Percentiles rank a stretch among this genome's conserved stretches.
Conservation (phyloP, 2,329 filamentous ascomycete genomes). For the Trichophyton equinum region DNA sequence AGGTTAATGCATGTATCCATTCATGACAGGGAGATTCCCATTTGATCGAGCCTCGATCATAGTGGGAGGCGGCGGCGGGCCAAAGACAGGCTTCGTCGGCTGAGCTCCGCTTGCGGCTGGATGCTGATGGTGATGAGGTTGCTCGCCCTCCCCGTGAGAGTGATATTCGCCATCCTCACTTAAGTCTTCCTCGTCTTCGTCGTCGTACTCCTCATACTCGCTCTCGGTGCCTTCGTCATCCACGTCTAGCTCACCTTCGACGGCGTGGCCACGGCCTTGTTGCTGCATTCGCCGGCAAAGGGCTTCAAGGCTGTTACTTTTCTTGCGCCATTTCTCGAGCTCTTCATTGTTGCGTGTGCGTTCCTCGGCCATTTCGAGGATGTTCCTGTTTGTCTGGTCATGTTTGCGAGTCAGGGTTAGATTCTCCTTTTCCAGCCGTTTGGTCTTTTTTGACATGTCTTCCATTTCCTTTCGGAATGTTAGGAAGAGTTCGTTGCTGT, state of each 20-base stretch:
- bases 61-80: slow-evolving; percentile 40
- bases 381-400: slow-evolving; percentile 84
- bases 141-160: slow-evolving; percentile 52
- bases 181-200: slow-evolving; percentile 48
- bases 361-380: slow-evolving; percentile 94
- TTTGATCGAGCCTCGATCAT: slow-evolving; percentile 36
- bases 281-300: slow-evolving; percentile 95
- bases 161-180: slow-evolving; percentile 51
- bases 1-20: slow-evolving; percentile 27
- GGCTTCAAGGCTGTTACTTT: slow-evolving; percentile 82
- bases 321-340: slow-evolving; percentile 66
- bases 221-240: slow-evolving; percentile 38
- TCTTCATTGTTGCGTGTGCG: slow-evolving; percentile 63
- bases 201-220: slow-evolving; percentile 45
- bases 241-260: slow-evolving; percentile 46
- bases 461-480: slow-evolving; percentile 99
- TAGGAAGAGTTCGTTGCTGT: slow-evolving; percentile 92
- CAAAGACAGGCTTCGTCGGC: slow-evolving; percentile 34
- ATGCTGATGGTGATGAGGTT: slow-evolving; percentile 48
- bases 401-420: slow-evolving; percentile 82
- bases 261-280: slow-evolving; percentile 67
- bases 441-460: slow-evolving; percentile 98
- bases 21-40: slow-evolving; percentile 31
- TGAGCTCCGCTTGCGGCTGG: slow-evolving; percentile 24
- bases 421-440: slow-evolving; percentile 92